Base-by-base conservation (phyloP, 768 basidiomycete genomes). In the Favolaschia claudopus region DNA sequence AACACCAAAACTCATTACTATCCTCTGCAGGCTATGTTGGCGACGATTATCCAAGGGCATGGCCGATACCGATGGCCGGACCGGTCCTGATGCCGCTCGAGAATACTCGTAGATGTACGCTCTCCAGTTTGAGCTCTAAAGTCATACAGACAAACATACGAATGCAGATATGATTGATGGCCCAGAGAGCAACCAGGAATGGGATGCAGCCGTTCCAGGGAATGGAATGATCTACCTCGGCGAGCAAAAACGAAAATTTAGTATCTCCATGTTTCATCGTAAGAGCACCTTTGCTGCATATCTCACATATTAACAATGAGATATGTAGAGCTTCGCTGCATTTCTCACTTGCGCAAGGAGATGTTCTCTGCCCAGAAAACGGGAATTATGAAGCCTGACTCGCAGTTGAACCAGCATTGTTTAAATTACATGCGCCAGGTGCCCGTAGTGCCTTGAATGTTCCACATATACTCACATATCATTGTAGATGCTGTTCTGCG, bases 251-350 rank as follows among this genome's bases (percentile, higher is more conserved):
- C 71, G 68, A 40, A 72, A 72, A 17, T 78, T 69, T 59, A 74
- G 69, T 8, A 65, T 76, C 37, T 71, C 72, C 2, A 72, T 78
- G 69, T 67, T 77, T 38, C 77, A 78, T 55, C 73, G 59, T 55
- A 39, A 19, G 58, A 20, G 4, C 25, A 29, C 44, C 4, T 13
- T 1, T 49, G 33, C 25, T 24, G 46, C 27, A 20, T 19, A 10
- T 22, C 17, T n/a, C 24, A 7, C 17, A 27, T 45, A 33, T 46
- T 48, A 6, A 56, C 27, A 4, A 25, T n/a, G 38, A 40, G 3
- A 43, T 42, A n/a, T n/a, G n/a, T n/a, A 60, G 59, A 77, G 46
- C 69, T 78, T 15, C 69, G 70, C 43, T 77, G 76, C 48, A 62
- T 78, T 9, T 72, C 76, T 51, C 68, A 74, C 36, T 63, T 78